Conservation (phyloP, 116 monocot species). For the Phalaenopsis hybrid region DNA sequence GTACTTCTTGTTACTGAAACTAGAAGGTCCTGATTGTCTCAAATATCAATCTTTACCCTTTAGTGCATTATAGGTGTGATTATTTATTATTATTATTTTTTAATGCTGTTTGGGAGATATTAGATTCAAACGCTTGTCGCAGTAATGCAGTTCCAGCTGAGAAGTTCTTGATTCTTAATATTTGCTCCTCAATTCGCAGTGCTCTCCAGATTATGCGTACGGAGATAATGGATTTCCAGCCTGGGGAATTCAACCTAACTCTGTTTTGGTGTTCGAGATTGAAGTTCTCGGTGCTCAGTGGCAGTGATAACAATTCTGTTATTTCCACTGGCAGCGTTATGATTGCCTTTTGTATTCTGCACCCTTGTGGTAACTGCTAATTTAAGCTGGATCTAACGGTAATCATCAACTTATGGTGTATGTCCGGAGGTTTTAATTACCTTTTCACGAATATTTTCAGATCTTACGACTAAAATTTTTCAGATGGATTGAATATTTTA, state of each 20-base stretch:
- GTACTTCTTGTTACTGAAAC: too few species aligned
- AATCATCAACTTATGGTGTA: background rate
- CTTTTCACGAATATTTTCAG: too few species aligned
- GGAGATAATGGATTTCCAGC: constrained; percentile 66
- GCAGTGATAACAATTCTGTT: background rate
- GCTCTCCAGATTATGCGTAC: constrained; percentile 91
- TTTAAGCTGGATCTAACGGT: background rate
- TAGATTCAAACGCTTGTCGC: too few species aligned
- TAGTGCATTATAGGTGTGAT: too few species aligned
- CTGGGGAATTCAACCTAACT: constrained; percentile 94
- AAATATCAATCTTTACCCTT: too few species aligned
- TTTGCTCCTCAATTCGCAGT: constrained; percentile 32
- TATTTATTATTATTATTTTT: too few species aligned
- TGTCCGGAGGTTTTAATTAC: background rate
- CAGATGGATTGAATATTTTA: too few species aligned
- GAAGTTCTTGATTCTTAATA: background rate
- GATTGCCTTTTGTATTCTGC: too few species aligned
- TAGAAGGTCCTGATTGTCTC: too few species aligned
- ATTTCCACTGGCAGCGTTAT: too few species aligned
- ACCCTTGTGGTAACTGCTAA: background rate
- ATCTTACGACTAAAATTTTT: too few species aligned
- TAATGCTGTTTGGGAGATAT: too few species aligned
- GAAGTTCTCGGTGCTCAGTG: constrained; percentile 59
- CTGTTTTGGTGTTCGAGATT: constrained; percentile 73
- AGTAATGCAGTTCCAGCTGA: background rate